These are phyloP conservation scores for Trifolium pratense DNA, from an alignment of 306 rosid species.

Conservation along the genomic window DNA sequence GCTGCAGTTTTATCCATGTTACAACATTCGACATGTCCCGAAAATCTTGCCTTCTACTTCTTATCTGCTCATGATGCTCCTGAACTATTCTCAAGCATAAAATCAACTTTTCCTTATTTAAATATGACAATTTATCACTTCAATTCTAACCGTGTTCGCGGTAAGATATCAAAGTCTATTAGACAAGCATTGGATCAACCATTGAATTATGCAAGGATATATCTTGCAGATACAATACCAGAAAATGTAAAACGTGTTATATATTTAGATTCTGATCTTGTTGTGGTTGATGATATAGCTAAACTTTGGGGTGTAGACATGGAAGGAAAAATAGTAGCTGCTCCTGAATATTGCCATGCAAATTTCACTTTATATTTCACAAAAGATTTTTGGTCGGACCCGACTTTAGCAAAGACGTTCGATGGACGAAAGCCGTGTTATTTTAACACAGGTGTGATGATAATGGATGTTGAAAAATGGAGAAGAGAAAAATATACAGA, in stretches of 20 bases:
- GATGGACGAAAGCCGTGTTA: constrained; percentile 64
- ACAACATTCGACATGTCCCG: constrained; percentile 70
- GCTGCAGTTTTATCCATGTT: constrained; percentile 66
- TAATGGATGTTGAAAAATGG: constrained; percentile 71
- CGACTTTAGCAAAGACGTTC: constrained; percentile 43
- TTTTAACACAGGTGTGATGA: constrained; percentile 81
- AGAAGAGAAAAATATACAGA: constrained; percentile 56
- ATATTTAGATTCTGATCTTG: constrained; percentile 66
- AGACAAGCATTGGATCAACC: constrained; percentile 71
- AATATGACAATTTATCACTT: constrained; percentile 53
- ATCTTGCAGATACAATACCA: constrained; percentile 62
- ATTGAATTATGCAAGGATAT: constrained; percentile 66
- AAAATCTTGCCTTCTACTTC: constrained; percentile 62
- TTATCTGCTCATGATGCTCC: constrained; percentile 47
- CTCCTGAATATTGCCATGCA: constrained; percentile 71
- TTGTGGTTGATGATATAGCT: constrained; percentile 70
- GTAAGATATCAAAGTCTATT: constrained; percentile 69
- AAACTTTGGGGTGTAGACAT: constrained; percentile 66
- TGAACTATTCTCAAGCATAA: constrained; percentile 52
- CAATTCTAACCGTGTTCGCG: constrained; percentile 49
- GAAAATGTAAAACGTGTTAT: constrained; percentile 52
- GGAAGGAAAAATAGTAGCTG: constrained; percentile 69
- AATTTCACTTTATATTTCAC: constrained; percentile 64
- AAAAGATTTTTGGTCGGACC: constrained; percentile 55
- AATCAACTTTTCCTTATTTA: constrained; percentile 65